phyloP scores from a whole-genome alignment of 148 eudicot species.

The Tetragonia tetragonoides region DNA sequence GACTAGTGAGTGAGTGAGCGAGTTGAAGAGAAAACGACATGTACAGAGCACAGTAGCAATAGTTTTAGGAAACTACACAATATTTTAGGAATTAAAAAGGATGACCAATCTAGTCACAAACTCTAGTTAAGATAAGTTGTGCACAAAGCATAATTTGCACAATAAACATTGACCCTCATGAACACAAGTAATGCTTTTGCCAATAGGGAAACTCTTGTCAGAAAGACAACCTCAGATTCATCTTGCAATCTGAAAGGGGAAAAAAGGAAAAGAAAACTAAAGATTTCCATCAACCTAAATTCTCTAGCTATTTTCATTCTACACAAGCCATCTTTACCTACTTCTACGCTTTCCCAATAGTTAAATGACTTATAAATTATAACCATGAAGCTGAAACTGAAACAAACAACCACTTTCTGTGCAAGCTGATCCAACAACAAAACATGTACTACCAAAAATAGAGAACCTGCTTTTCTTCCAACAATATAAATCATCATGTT shows the following conservation, averaged over 20 bases:
- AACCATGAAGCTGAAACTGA: neutral
- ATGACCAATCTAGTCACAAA: too few relatives aligned
- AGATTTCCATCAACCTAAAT: neutral
- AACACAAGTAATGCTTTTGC: too few relatives aligned
- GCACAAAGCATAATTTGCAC: neutral
- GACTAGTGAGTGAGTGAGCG: neutral
- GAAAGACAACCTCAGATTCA: neutral
- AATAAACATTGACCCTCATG: too few relatives aligned
- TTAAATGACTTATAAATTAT: neutral
- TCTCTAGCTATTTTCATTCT: neutral
- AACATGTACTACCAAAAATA: slow-evolving; percentile 34
- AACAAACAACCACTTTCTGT: neutral
- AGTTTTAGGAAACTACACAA: neutral
- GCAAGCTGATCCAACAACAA: slow-evolving; percentile 15
- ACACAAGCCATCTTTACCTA: neutral
- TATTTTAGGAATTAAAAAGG: too few relatives aligned
- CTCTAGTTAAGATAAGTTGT: neutral
- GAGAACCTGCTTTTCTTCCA: slow-evolving; percentile 38
- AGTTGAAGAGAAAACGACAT: neutral
- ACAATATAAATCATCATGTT: slow-evolving; percentile 46
- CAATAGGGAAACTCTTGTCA: neutral
- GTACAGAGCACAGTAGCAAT: neutral
- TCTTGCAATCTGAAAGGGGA: neutral
- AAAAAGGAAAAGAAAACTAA: neutral
- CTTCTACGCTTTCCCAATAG: neutral